These are phyloP conservation scores for Fremontodendron californicum DNA, from an alignment of 345 rosid genomes.

Conservation along the genomic window DNA sequence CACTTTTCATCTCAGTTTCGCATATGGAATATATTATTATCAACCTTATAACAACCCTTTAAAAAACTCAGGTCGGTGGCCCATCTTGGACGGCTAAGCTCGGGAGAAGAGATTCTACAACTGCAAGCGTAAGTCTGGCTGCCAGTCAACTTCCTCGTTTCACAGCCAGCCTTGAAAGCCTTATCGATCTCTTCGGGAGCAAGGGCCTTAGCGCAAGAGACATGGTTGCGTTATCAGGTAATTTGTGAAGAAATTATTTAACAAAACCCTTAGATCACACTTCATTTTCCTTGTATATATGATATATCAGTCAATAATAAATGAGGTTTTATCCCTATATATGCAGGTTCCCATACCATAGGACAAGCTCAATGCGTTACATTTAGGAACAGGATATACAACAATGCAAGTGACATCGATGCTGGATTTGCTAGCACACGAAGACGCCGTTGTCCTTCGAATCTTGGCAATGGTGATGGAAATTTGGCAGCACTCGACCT, in stretches of 20 bases:
- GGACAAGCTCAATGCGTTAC: conserved; percentile 51
- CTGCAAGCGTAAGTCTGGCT: conserved; percentile 35
- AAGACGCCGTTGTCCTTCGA: conserved; percentile 31
- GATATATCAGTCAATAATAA: neutral
- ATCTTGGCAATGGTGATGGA: conserved; percentile 11
- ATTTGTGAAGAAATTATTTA: neutral
- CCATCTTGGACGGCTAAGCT: conserved; percentile 40
- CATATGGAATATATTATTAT: neutral
- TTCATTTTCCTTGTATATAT: neutral
- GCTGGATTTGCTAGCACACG: conserved; percentile 41
- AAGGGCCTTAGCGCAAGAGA: conserved; percentile 51
- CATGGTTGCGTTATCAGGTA: conserved; percentile 60
- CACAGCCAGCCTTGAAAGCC: conserved; percentile 28
- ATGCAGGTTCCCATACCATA: conserved; percentile 38
- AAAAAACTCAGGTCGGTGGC: conserved; percentile 32
- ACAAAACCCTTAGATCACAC: neutral
- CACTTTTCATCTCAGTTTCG: neutral
- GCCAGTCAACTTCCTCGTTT: conserved; percentile 45
- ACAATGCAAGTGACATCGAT: conserved; percentile 38
- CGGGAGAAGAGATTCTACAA: conserved; percentile 26
- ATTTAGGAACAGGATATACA: conserved; percentile 41
- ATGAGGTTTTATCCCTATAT: neutral
- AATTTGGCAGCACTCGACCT: conserved; percentile 41
- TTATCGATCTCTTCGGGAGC: conserved; percentile 30
- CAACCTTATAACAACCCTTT: neutral